phyloP scores from a whole-genome alignment of 164 flowering plant genomes.

The Chimonanthus praecox region DNA sequence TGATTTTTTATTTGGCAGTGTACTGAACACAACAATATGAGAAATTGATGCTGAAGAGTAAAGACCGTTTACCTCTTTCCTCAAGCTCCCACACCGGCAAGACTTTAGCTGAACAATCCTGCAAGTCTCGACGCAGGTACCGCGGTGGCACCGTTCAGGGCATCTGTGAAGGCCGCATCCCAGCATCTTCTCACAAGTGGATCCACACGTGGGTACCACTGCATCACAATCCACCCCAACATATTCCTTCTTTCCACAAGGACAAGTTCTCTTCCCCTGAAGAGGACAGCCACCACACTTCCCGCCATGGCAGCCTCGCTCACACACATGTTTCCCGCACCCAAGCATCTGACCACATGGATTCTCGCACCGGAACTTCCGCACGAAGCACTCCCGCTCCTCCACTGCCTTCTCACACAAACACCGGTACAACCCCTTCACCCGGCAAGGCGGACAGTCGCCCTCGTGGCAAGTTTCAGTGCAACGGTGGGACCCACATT shows the following conservation, averaged over 20 bases:
- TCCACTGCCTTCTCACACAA: conserved; percentile 56
- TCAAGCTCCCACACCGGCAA: conserved; percentile 83
- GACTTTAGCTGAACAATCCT: conserved; percentile 59
- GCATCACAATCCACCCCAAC: conserved; percentile 82
- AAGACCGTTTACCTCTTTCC: conserved; percentile 60
- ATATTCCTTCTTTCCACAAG: conserved; percentile 72
- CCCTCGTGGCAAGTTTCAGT: conserved; percentile 67
- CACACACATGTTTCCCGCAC: conserved; percentile 75
- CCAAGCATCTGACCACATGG: conserved; percentile 46
- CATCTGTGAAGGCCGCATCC: conserved; percentile 72
- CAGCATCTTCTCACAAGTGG: conserved; percentile 70
- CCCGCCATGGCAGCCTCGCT: conserved; percentile 72
- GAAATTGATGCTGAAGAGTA: no score
- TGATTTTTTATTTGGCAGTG: no score
- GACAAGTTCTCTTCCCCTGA: conserved; percentile 76
- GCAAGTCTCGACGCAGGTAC: conserved; percentile 73
- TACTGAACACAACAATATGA: no score
- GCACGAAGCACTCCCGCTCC: conserved; percentile 64
- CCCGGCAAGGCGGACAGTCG: conserved; percentile 65
- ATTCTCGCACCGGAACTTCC: conserved; percentile 55
- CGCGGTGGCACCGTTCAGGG: conserved; percentile 88
- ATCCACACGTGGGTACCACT: conserved; percentile 62
- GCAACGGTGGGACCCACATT: conserved; percentile 61
- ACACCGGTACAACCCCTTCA: conserved; percentile 43
- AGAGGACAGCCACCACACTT: conserved; percentile 70